phyloP scores from a whole-genome alignment of 331 rosid genomes.

The Acacia concinna region DNA sequence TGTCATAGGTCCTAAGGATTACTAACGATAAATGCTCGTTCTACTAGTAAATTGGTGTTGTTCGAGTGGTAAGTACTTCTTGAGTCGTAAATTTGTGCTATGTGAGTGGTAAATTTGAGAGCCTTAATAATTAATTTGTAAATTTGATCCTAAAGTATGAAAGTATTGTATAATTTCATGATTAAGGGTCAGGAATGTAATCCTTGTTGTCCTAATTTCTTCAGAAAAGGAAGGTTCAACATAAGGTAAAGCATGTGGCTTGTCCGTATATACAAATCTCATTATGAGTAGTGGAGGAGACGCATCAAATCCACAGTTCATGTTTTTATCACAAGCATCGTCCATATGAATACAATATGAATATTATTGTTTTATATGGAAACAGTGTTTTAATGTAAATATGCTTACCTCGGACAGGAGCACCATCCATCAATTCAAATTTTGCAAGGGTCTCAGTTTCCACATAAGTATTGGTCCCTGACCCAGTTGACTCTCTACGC shows the following conservation, averaged over 20 bases:
- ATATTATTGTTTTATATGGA: not conserved
- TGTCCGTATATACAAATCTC: not conserved
- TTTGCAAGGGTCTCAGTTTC: slow-evolving; percentile 81
- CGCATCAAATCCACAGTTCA: not conserved
- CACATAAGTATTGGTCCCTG: slow-evolving; percentile 71
- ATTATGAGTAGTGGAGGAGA: not conserved
- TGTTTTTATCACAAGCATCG: not conserved
- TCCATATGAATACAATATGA: not conserved
- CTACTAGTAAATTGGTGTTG: not conserved
- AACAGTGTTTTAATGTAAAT: not conserved
- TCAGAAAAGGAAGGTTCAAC: not conserved
- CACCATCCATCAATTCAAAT: slow-evolving; percentile 78
- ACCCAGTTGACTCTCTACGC: slow-evolving; percentile 76
- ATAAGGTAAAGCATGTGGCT: not conserved
- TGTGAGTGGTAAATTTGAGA: not conserved
- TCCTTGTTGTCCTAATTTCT: not conserved
- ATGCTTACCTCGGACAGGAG: slow-evolving; percentile 69
- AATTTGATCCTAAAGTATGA: not conserved
- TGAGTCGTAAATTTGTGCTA: no score
- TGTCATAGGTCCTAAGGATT: not conserved
- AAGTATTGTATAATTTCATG: no score
- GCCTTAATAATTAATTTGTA: not conserved
- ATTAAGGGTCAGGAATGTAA: not conserved
- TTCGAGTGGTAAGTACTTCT: no score
- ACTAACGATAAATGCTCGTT: not conserved